Percentiles rank a stretch among this genome's conserved stretches.
phyloP scores from a whole-genome alignment of 129 eudicot genomes.

The Smallanthus sonchifolius region DNA sequence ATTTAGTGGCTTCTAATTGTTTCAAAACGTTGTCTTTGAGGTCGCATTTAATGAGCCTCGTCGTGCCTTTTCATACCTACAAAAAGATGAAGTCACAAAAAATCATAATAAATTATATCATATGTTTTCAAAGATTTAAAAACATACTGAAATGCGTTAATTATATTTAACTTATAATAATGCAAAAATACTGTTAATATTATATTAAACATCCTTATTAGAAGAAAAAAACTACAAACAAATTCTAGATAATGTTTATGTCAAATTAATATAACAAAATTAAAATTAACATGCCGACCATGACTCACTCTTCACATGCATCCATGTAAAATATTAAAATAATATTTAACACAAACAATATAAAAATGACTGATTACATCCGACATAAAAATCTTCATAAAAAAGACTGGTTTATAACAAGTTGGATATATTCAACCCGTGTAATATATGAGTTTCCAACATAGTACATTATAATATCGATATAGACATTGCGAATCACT shows the following conservation, averaged over 20 bases:
- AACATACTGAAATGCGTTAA: no score
- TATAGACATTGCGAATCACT: no score
- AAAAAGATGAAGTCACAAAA: constrained; percentile 8
- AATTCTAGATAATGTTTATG: no score
- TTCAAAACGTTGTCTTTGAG: constrained; percentile 13
- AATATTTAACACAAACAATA: not conserved
- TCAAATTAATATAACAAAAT: not conserved
- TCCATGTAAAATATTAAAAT: not conserved
- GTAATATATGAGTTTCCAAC: no score
- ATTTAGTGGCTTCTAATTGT: constrained; percentile 16
- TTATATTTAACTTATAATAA: no score
- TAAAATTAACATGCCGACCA: not conserved
- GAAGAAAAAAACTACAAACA: not conserved
- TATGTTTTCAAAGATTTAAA: not conserved
- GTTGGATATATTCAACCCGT: no score
- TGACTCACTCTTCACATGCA: not conserved
- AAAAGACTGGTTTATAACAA: no score
- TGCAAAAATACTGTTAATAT: not conserved
- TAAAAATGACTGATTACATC: not conserved
- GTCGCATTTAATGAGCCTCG: not conserved
- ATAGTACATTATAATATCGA: no score
- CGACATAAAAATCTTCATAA: no score
- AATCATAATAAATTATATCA: not conserved
- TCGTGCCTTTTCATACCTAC: constrained; percentile 17
- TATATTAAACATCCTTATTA: not conserved